Percentiles rank a stretch among this genome's conserved stretches.
Evolutionary conservation across 2,329 filamentous ascomycete genomes (phyloP).

Genomic region (Stemphylium vesicarium): DNA sequence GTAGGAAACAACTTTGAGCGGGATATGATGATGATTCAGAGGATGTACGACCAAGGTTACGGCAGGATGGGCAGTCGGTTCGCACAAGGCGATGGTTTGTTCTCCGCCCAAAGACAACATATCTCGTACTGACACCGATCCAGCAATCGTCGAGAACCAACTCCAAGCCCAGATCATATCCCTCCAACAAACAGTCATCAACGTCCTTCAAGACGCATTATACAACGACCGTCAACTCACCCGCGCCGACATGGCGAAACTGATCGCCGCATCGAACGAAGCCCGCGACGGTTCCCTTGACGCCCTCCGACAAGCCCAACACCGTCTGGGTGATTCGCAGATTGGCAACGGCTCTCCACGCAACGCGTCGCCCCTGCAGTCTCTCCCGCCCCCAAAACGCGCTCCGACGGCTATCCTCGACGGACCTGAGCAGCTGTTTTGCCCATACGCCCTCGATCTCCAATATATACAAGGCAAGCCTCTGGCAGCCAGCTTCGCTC

Average conservation of each 20-base stretch:
- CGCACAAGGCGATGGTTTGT: conserved; percentile 50
- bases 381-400: conserved; percentile 33
- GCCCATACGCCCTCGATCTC: conserved; percentile 44
- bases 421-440: conserved; percentile 37
- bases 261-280: conserved; percentile 50
- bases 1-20: conserved; percentile 41
- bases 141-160: conserved; percentile 51
- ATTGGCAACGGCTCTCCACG: conserved; percentile 10
- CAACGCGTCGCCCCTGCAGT: conserved; percentile 27
- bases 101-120: neutral
- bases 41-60: conserved; percentile 48
- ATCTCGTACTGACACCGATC: conserved; percentile 1
- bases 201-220: conserved; percentile 53
- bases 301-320: conserved; percentile 46
- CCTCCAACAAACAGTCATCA: conserved; percentile 54
- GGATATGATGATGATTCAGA: conserved; percentile 44
- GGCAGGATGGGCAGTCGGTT: conserved; percentile 46
- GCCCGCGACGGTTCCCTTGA: conserved; percentile 51
- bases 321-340: conserved; percentile 33
- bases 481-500: conserved; percentile 40
- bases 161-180: conserved; percentile 53
- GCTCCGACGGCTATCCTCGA: conserved; percentile 30
- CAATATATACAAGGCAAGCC: conserved; percentile 40
- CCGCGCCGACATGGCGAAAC: conserved; percentile 48
- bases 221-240: conserved; percentile 49